Percentiles rank a stretch among this genome's conserved stretches.
phyloP scores from a whole-genome alignment of 306 rosid species.

The Castanospermum australe region DNA sequence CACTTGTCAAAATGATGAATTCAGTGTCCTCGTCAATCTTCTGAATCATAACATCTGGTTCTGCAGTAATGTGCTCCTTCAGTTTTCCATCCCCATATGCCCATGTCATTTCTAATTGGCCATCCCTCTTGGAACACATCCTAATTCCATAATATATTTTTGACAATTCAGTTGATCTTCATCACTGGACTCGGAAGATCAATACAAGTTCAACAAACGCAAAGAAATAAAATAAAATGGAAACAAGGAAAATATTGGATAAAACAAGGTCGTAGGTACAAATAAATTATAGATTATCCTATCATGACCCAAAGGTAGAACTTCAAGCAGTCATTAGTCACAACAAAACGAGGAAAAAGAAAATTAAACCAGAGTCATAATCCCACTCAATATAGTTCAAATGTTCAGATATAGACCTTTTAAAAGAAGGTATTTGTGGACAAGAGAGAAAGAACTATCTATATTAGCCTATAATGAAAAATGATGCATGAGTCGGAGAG shows the following conservation, averaged over 20 bases:
- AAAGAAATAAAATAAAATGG: not conserved
- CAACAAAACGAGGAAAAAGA: not conserved
- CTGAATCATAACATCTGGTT: constrained; percentile 46
- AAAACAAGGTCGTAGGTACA: not conserved
- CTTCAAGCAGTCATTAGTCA: not conserved
- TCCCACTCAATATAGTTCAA: too few species aligned
- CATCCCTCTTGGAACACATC: constrained; percentile 60
- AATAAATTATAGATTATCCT: not conserved
- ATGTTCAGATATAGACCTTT: too few species aligned
- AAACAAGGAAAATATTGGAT: not conserved
- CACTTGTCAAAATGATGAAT: constrained; percentile 51
- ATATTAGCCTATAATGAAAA: too few species aligned
- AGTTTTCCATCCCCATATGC: constrained; percentile 64
- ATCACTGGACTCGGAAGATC: not conserved
- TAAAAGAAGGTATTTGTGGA: too few species aligned
- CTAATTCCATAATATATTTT: constrained; percentile 42
- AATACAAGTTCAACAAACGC: constrained; percentile 17
- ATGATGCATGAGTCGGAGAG: not conserved
- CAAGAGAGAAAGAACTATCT: too few species aligned
- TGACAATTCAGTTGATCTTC: constrained; percentile 11
- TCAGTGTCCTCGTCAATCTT: constrained; percentile 43
- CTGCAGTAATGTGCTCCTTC: constrained; percentile 51
- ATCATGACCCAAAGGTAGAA: constrained; percentile 8
- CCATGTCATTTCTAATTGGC: constrained; percentile 61
- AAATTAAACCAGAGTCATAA: not conserved